phyloP scores from a whole-genome alignment of 345 rosid genomes.

The Rhodamnia argentea region DNA sequence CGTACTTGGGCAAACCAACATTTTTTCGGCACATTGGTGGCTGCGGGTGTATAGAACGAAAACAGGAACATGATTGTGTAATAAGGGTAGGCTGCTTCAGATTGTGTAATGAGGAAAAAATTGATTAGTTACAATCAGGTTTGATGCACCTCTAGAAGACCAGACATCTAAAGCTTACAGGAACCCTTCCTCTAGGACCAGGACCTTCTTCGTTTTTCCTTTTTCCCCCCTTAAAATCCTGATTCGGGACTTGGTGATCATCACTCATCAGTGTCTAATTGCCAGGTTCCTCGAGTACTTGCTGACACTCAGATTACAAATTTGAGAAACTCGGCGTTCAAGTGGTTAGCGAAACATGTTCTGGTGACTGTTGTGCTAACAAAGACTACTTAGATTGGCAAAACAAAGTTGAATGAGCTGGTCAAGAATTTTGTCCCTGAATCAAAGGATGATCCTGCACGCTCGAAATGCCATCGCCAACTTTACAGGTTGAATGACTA shows the following conservation, averaged over 20 bases:
- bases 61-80: neutral
- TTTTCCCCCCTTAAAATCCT: neutral
- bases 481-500: neutral
- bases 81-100: neutral
- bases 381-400: neutral
- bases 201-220: neutral
- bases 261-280: neutral
- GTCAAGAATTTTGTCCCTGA: neutral
- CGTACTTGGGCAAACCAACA: neutral
- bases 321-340: neutral
- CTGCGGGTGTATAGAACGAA: neutral
- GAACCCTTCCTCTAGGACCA: neutral
- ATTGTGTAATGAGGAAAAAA: neutral
- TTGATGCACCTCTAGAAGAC: neutral
- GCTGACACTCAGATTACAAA: neutral
- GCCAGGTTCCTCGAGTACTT: neutral
- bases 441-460: neutral
- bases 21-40: neutral
- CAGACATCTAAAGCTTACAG: neutral
- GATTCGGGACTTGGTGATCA: neutral
- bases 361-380: neutral
- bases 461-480: neutral
- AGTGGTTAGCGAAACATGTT: neutral
- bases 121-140: neutral
- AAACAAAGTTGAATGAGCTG: neutral